Evolutionary conservation across 768 basidiomycete genomes (phyloP).

Genomic region (Leucogyrophana mollusca): DNA sequence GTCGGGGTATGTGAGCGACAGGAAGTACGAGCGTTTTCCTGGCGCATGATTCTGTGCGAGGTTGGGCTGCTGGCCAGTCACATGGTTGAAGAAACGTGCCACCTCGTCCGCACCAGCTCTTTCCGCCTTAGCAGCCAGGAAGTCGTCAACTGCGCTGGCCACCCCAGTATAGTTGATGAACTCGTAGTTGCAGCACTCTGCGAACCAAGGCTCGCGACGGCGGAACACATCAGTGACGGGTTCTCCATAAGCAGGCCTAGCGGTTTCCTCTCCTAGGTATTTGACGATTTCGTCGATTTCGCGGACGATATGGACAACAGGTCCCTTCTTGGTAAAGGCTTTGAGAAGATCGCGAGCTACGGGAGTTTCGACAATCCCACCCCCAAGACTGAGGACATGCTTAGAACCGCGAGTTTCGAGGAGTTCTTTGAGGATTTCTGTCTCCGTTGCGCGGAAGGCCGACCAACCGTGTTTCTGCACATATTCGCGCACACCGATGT

Average conservation of each 20-base stretch:
- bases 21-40: slow-evolving; percentile 82
- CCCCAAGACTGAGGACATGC: slow-evolving; percentile 88
- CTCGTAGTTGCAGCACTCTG: slow-evolving; percentile 76
- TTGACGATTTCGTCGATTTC: slow-evolving; percentile 77
- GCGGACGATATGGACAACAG: slow-evolving; percentile 83
- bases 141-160: slow-evolving; percentile 8
- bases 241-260: slow-evolving; percentile 88
- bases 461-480: slow-evolving; percentile 87
- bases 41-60: slow-evolving; percentile 48
- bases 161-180: slow-evolving; percentile 73
- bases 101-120: slow-evolving; percentile 55
- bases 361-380: slow-evolving; percentile 89
- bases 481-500: slow-evolving; percentile 65
- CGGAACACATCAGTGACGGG: slow-evolving; percentile 79
- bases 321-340: slow-evolving; percentile 53
- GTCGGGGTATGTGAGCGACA: slow-evolving; percentile 91
- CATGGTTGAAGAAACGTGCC: slow-evolving; percentile 83
- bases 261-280: slow-evolving; percentile 74
- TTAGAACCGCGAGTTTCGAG: slow-evolving; percentile 50
- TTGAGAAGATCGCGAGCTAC: slow-evolving; percentile 71
- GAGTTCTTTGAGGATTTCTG: slow-evolving; percentile 64
- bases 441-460: slow-evolving; percentile 83
- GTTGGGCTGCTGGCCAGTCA: slow-evolving; percentile 73
- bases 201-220: slow-evolving; percentile 85
- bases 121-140: slow-evolving; percentile 31